phyloP scores from a whole-genome alignment of 306 rosid genomes.

The Clitoria ternatea region DNA sequence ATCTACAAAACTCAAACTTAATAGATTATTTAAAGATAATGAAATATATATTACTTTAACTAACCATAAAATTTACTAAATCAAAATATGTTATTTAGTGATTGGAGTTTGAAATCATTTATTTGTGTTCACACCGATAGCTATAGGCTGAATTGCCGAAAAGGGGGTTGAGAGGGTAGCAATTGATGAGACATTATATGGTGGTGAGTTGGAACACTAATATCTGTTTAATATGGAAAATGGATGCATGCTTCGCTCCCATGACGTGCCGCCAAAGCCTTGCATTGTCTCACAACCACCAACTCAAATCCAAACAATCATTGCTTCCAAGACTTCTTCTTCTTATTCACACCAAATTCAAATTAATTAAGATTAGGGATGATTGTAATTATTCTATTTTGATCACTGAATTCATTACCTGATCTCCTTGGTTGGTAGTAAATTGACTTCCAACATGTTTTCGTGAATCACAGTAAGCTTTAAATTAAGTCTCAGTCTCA shows the following conservation, averaged over 20 bases:
- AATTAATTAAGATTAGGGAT: too few relatives aligned
- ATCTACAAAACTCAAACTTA: too few relatives aligned
- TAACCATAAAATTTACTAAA: background rate
- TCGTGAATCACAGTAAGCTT: background rate
- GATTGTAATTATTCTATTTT: too few relatives aligned
- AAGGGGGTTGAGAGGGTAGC: background rate
- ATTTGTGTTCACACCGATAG: background rate
- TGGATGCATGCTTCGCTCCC: background rate
- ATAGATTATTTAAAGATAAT: too few relatives aligned
- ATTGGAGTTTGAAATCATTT: background rate
- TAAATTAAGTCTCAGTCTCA: background rate
- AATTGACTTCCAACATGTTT: background rate
- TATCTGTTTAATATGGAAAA: background rate
- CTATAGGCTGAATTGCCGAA: background rate
- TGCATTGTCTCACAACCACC: background rate
- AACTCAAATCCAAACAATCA: background rate
- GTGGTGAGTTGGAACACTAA: background rate
- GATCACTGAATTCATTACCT: too few relatives aligned
- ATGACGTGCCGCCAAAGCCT: slow-evolving; percentile 36
- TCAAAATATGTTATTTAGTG: background rate
- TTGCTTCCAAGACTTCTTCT: slow-evolving; percentile 7
- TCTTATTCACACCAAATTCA: background rate
- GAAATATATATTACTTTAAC: too few relatives aligned
- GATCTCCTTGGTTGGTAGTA: background rate
- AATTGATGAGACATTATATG: background rate